Base-by-base conservation (phyloP, 768 basidiomycete genomes). In the Collybia nuda region DNA sequence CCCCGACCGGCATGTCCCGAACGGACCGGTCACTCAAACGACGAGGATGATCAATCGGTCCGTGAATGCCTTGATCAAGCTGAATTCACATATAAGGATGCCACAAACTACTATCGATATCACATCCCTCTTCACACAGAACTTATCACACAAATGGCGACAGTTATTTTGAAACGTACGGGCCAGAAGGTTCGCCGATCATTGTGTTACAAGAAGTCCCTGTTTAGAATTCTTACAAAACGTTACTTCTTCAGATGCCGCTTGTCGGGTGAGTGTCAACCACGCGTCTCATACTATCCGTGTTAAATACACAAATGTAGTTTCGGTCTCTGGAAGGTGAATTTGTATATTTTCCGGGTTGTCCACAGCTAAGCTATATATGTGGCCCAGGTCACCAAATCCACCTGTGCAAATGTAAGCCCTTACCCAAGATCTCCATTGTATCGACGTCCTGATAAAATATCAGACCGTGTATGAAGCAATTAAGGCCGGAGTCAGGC, bases 401-500 rank as follows among this genome's bases (percentile, higher is more conserved):
- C 75, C 44, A 69, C 69, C 42, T 86, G 85, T 57, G 83, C 86
- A 42, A 78, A 85, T 40, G 84, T 85, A 53, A 61, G 74, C 61
- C 14, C n/a, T 21, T 12, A 15, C 42, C 32, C 14, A 36, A 19
- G 41, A 28, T 19, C 17, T 44, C 9, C 19, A 19, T 32, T 11
- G 22, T 26, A 17, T 37, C 11, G 19, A 14, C n/a, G n/a, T n/a
- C n/a, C 29, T 22, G 41, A 32, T 29, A 14, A 44, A 19, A 39
- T 41, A n/a, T 23, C 35, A 90, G 81, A 83, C 80, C 47, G 91
- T 95, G 44, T 93, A 92, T 75, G 71, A 85, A 50, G 90, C 93
- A 15, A 87, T 94, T 71, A 91, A 91, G 66, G 74, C 77, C 21
- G 93, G 93, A 0, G 93, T 92, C 65, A 84, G 93, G 54, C 86